Base-by-base conservation (phyloP, 176 grass and related monocot species). In the Areca catechu region DNA sequence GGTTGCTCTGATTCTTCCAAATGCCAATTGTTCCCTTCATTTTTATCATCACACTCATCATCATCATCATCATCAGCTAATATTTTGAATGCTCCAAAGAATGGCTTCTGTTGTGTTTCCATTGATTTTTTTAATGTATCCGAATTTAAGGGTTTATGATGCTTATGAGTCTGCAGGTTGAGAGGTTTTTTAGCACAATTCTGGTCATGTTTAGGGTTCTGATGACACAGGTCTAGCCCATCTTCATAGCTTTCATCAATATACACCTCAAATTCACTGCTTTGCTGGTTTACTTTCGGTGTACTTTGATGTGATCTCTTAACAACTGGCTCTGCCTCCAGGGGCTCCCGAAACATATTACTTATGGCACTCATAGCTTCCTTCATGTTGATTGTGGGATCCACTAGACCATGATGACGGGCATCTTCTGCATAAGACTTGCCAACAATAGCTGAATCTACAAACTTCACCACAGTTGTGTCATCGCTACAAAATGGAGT, bases 371-470 rank as follows among this genome's bases (percentile, higher is more conserved):
- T 60, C 83, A 91, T 88, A 25, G 86, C 92, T 65, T 97, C 92
- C 57, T 91, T 88, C 50, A 81, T 82, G 65, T 89, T 87, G 55
- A 97, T 85, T 47, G 86, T 97, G 63, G 92, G 92, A 60, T 97
- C 86, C 16, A 97, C 80, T 3, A 91, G 74, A 62, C 92, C 92
- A 82, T 88, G 84, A 80, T 97, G 86, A 57, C 80, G 91, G 30
- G 86, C 80, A 80, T 84, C 82, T 88, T 97, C 86, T 63, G 86
- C 85, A 74, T 86, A 77, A 56, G 86, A 88, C 75, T 82, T 97
- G 23, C 80, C 92, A 59, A 87, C 78, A 56, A 97, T 69, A 65
- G 92, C 86, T 51, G 86, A 90, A 55, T 77, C 92, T 19, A 97
- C 83, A 71, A 97, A 97, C 50, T 65, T 63, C 61, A 97, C 92